Evolutionary conservation across 768 basidiomycete species (phyloP), one percentile per base, ranked within the genome.

Genomic region (Lactarius sp.): DNA sequence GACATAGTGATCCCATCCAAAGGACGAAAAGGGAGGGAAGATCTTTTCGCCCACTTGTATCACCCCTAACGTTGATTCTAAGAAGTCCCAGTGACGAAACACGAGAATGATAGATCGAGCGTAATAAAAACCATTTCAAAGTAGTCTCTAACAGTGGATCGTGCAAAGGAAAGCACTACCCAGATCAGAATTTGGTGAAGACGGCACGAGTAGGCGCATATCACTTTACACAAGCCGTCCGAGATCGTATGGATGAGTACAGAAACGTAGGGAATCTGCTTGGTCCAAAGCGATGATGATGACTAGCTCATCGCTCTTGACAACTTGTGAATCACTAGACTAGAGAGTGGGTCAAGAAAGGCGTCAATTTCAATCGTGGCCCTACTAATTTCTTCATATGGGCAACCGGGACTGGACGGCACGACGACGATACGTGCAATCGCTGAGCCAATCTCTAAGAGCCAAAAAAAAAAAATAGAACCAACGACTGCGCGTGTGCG

Each of bases 331-430:
- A 27, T 39, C 18, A 13, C 10, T 18, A 50, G 27, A 20, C 14
- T 59, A 13, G 37, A 27, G 22, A 59, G 39, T 6, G 55, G 55
- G 27, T 56, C 55, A 42, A 46, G 33, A 34, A 34, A 42, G 14
- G 42, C 27, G n/a, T 56, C 55, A 33, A 56, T 46, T 34, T 56
- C 55, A 16, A 37, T 56, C 16, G 55, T 56, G 27, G 42, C 27
- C 16, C 2, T n/a, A 41, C 31, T 9, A 22, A 6, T 39, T 16
- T 16, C n/a, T 12, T 13, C 22, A 51, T 20, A 37, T 22, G 37
- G 31, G 34, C 2, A 10, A 39, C 16, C 7, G 16, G 31, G 27
- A 27, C 8, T 20, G 13, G 6, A 31, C 6, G 18, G 55, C 44
- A 18, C 33, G 42, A 46, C 27, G 41, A 46, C 49, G 37, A n/a